Base-by-base conservation (phyloP, 2,329 filamentous ascomycete genomes). In the Paracoccidioides lutzii region DNA sequence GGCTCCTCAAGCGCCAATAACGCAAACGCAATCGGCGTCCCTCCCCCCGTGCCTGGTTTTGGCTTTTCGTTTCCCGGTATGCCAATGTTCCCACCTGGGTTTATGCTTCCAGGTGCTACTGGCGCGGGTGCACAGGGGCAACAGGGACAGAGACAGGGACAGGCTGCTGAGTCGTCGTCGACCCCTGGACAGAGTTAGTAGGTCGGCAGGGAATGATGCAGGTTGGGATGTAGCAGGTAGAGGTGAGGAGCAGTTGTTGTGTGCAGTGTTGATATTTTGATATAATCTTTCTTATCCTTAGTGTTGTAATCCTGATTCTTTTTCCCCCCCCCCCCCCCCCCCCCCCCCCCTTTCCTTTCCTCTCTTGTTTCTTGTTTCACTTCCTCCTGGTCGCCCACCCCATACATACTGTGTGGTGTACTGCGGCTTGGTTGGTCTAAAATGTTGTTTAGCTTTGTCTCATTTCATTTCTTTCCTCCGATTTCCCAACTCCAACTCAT, bases 1-100 rank as follows among this genome's bases (percentile, higher is more conserved):
- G 62, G 66, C 14, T 63, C 64, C 48, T 54, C 57, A 37, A 55
- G 58, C 32, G 57, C 58, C 52, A 65, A 54, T 52, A 71, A 66
- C 57, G 60, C 64, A 54, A 73, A 68, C 58, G 73, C 73, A 52
- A 73, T 79, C 33, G 77, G 73, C 7, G 77, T 79, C 2, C 74
- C 78, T 3, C 77, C 78, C 12, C 73, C 77, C 5, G 76, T 81
- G 5, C 78, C 78, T 46, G 75, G 76, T 3, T 81, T 80, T 58
- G 78, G 77, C 7, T 80, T 80, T 62, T 76, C 75, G 41, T 74
- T 76, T 57, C 68, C 73, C 9, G 72, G 72, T 15, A 76, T 76
- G 71, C 72, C 73, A 43, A 72, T 75, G 67, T 71, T 77, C 32
- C 74, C 74, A 54, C 71, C 73, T 22, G 73, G 73, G 10, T 77